Evolutionary conservation across 1,284 basidiomycete species (phyloP), one percentile per base, ranked within the genome.

Genomic region (Cryptococcus wingfieldii): DNA sequence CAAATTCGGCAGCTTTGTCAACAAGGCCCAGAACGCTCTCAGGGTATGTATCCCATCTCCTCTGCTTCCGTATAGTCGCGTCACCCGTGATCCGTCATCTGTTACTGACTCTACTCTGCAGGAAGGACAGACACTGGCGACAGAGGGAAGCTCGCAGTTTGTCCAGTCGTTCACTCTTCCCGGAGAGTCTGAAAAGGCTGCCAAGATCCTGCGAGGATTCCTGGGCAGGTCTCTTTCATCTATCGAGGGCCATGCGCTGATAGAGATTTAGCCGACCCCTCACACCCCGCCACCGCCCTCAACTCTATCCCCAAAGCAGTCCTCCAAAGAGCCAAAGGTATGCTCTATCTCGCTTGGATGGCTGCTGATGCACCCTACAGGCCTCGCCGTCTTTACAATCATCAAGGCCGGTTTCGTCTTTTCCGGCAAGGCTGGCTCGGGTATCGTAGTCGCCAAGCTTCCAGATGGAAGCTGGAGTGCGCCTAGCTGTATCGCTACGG

Each of bases 381-480:
- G 93, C 54, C 85, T 98, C 54, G 95, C 95, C 31, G 83, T 98
- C 59, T 98, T 98, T 82, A 91, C 92, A 65, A 91, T 98, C 27
- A 79, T 97, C 74, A 82, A 82, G 67, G 91, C 90, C 6, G 93
- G 94, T 2, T 97, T 97, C 79, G 85, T 97, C 55, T 96, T 97
- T 82, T 93, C 90, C 9, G 95, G 92, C 51, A 95, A 94, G 77
- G 92, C 90, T 1, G 95, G 95, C 38, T 92, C 89, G 0, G 95
- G 95, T 9, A 78, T 98, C 56, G 93, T 98, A 71, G 88, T 97
- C 67, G 90, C 95, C 10, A 86, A 96, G 16, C 83, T 98, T 38
- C 89, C 90, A 4, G 94, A 98, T 71, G 96, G 95, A 59, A 93
- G 89, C 19, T 98, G 95, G 95, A 93, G 89, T 47, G 94, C 94